A percentile compares a stretch with the other conserved stretches of the same genome.
Evolutionary conservation across 768 basidiomycete species (phyloP).

Genomic region (Hortiboletus flavorubellus): DNA sequence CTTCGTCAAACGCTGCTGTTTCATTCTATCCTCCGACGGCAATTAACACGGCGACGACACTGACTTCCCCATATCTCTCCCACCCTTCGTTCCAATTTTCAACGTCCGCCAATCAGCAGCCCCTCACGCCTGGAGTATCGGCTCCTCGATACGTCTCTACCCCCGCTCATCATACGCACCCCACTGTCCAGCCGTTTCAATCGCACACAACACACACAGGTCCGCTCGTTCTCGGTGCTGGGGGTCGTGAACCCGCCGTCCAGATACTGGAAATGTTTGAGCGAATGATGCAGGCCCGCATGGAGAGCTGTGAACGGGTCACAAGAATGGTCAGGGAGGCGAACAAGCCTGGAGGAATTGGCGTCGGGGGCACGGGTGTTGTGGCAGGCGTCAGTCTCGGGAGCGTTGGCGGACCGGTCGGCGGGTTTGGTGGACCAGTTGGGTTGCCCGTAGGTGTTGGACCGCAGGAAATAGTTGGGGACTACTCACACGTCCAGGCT

Average conservation of each 20-base stretch:
- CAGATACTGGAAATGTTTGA: slow-evolving; percentile 66
- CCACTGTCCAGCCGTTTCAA: slow-evolving; percentile 11
- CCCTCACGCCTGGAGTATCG: slow-evolving; percentile 9
- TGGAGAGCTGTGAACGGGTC: slow-evolving; percentile 73
- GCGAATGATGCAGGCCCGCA: slow-evolving; percentile 66
- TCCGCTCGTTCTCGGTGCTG: slow-evolving; percentile 29
- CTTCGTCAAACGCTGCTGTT: slow-evolving; percentile 15
- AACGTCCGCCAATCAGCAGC: slow-evolving; percentile 9
- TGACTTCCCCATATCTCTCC: slow-evolving; percentile 32
- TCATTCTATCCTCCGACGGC: slow-evolving; percentile 31
- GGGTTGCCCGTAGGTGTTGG: slow-evolving; percentile 22
- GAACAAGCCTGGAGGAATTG: slow-evolving; percentile 21
- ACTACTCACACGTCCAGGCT: slow-evolving; percentile 13
- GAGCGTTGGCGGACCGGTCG: slow-evolving; percentile 29
- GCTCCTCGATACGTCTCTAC: slow-evolving; percentile 9
- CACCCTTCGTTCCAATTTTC: slow-evolving; percentile 30
- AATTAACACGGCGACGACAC: slow-evolving; percentile 28
- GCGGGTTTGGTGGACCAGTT: slow-evolving; percentile 29
- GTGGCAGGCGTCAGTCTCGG: slow-evolving; percentile 13
- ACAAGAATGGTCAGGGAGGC: slow-evolving; percentile 48
- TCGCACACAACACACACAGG: slow-evolving; percentile 15
- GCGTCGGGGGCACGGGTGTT: slow-evolving; percentile 4
- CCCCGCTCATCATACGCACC: slow-evolving; percentile 8
- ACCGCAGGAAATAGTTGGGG: slow-evolving; percentile 18
- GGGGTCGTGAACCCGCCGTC: slow-evolving; percentile 39